Evolutionary conservation across 257 asterid genomes (phyloP).

Genomic region (Solanum piurae): DNA sequence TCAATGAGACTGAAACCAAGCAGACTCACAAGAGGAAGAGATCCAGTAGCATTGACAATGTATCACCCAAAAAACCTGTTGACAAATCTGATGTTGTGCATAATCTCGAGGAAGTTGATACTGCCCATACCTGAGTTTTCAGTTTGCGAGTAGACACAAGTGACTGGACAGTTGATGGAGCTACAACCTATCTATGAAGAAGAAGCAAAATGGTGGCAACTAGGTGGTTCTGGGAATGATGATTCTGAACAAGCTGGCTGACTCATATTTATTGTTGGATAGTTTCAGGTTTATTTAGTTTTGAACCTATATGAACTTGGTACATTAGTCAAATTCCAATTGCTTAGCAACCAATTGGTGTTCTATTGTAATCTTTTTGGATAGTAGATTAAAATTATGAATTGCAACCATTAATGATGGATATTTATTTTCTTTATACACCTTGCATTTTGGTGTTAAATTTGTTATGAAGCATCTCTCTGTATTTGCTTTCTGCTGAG

Average conservation of each 20-base stretch:
- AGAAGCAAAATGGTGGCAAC: neutral
- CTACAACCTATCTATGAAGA: neutral
- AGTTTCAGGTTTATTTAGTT: neutral
- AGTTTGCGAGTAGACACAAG: neutral
- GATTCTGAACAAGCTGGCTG: neutral
- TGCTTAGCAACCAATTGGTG: neutral
- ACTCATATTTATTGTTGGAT: neutral
- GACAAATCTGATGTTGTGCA: neutral
- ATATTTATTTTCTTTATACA: neutral
- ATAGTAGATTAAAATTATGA: neutral
- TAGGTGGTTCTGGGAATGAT: neutral
- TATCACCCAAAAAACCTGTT: neutral
- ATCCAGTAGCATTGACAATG: neutral
- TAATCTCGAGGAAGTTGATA: neutral
- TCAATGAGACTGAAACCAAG: constrained; percentile 3
- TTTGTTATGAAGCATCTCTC: neutral
- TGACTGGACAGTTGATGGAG: neutral
- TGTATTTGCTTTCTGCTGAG: neutral
- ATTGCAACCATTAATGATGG: neutral
- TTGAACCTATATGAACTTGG: neutral
- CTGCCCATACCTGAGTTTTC: neutral
- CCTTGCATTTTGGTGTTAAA: neutral
- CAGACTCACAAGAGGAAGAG: constrained; percentile 15
- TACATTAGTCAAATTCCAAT: neutral
- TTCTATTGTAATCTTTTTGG: neutral